Base-by-base conservation (phyloP, 192 early-diverging fungal species). In the Neocallimastix lanati region DNA sequence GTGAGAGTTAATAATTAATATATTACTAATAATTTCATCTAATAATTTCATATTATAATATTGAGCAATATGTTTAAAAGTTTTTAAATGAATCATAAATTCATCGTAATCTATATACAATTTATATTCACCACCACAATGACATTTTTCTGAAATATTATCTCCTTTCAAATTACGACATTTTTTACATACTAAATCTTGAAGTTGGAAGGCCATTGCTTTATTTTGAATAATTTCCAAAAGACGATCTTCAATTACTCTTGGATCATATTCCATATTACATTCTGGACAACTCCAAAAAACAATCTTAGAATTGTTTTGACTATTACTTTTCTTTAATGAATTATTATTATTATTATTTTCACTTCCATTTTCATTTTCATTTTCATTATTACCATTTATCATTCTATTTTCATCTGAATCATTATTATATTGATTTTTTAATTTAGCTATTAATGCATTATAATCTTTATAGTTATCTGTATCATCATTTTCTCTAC, bases 121-220 rank as follows among this genome's bases (percentile, higher is more conserved):
- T 67, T 67, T 67, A 27, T 67, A 67, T 18, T 67, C 50, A 9
- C 79, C 79, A 6, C 79, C 37, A 38, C 38, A 76, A 6, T 30
- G 28, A 36, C 79, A 79, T 29, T 76, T 76, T 7, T 7, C 21
- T 15, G 79, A 30, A 38, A 79, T 29, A n/a, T 58, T 79, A 36
- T 79, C 79, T 29, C 79, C 80, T 30, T 79, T 95, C 78, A 96
- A 90, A 82, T 89, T 81, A 15, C 90, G 86, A 78, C 97, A 99
- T 77, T 93, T 93, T 21, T 83, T 80, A 83, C 97, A 99, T 28
- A 87, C 86, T 76, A 96, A 78, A 78, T 97, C 96, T 84, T 99
- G 97, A 78, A 93, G 86, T 84, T 99, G 96, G 87, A 92, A 97
- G 9, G 89, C 88, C 79, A 89, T 82, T 29, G 95, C 29, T 38